Conservation (phyloP, 2,329 filamentous ascomycete genomes). For the Colletotrichum magnum region DNA sequence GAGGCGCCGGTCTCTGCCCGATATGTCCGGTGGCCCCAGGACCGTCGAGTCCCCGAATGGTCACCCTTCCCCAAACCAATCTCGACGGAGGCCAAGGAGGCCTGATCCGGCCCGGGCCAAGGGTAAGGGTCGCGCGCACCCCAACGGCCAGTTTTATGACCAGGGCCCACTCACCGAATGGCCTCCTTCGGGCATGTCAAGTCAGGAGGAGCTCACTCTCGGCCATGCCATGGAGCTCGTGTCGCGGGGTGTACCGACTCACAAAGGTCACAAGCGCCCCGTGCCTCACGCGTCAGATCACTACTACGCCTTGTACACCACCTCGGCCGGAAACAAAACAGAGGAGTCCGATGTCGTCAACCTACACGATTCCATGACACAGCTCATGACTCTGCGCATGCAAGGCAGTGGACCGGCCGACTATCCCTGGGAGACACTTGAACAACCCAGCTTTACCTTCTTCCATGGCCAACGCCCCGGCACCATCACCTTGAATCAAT, state of each 20-base stretch:
- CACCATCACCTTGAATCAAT: conserved; percentile 80
- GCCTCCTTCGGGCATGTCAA: conserved; percentile 68
- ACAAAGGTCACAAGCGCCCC: conserved; percentile 67
- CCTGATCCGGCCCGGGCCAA: conserved; percentile 54
- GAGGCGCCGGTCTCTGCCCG: conserved; percentile 42
- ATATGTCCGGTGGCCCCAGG: conserved; percentile 30
- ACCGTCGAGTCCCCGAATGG: conserved; percentile 31
- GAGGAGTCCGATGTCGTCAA: conserved; percentile 63
- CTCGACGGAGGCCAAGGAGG: conserved; percentile 60
- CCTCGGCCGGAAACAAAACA: conserved; percentile 60
- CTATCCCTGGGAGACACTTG: conserved; percentile 78
- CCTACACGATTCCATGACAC: conserved; percentile 68
- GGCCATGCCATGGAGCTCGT: conserved; percentile 71
- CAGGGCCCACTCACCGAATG: conserved; percentile 63
- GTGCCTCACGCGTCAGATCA: conserved; percentile 69
- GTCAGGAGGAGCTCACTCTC: conserved; percentile 65
- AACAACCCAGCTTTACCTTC: conserved; percentile 81
- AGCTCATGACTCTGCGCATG: conserved; percentile 70
- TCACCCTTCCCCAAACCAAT: conserved; percentile 29
- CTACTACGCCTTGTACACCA: conserved; percentile 70
- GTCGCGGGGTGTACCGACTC: conserved; percentile 68
- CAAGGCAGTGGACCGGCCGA: conserved; percentile 57
- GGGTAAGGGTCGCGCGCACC: conserved; percentile 55
- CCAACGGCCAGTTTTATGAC: conserved; percentile 49
- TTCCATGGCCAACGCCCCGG: conserved; percentile 76